Conservation (phyloP, 176 grass and related monocot genomes). For the Aegilops longissima region DNA sequence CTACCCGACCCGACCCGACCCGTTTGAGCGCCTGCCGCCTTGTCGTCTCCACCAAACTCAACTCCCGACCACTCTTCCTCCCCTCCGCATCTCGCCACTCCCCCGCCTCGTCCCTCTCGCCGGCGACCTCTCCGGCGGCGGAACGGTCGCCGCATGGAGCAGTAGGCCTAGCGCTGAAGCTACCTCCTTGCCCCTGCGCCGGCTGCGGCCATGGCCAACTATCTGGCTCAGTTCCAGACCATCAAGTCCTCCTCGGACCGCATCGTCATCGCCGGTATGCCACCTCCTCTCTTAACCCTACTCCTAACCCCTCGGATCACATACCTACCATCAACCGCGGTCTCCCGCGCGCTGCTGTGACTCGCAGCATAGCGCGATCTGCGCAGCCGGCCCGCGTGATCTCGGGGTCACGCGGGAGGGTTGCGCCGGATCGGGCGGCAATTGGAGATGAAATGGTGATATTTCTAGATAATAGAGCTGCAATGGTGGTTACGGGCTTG, state of each 20-base stretch:
- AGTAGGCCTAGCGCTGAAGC: not conserved
- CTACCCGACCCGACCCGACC: slow-evolving; percentile 33
- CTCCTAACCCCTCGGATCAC: not conserved
- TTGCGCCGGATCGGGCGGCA: not conserved
- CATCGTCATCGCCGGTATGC: slow-evolving; percentile 89
- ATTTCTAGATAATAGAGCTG: not conserved
- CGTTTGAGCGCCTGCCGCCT: not conserved
- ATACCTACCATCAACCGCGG: not conserved
- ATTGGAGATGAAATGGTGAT: not conserved
- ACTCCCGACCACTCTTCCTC: slow-evolving; percentile 4
- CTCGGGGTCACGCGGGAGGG: not conserved
- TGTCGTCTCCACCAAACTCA: not conserved
- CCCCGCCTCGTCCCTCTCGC: not conserved
- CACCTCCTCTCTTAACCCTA: not conserved
- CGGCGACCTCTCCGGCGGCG: slow-evolving; percentile 15
- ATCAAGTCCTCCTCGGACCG: slow-evolving; percentile 96
- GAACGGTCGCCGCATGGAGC: not conserved
- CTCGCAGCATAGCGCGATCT: not conserved
- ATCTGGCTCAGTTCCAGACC: slow-evolving; percentile 97
- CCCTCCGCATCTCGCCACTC: slow-evolving; percentile 35
- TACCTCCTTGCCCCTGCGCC: not conserved
- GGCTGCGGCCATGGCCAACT: slow-evolving; percentile 80
- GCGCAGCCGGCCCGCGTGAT: slow-evolving; percentile 11
- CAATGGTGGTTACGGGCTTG: not conserved
- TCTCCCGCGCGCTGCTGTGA: not conserved